Evolutionary conservation across 73 alveolate species (phyloP), one percentile per base, ranked within the genome.

Genomic region (Paramecium bursaria): DNA sequence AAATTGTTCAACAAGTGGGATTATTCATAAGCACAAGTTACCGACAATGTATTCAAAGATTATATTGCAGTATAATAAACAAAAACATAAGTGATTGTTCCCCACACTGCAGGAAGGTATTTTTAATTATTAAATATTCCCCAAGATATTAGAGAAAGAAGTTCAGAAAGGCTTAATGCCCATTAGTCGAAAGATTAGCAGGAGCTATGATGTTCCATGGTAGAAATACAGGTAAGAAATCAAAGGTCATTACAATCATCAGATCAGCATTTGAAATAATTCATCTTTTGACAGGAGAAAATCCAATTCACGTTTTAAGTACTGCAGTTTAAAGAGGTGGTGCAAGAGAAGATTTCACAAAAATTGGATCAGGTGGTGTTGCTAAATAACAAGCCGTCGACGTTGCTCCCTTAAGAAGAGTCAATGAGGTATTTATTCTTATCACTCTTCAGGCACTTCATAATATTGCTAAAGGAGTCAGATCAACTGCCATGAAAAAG

Each of bases 321-420:
- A 96, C 94, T 51, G 99, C 99, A 52, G 95, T 95, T 74, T 75
- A 95, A 92, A 95, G 95, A 74, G 98, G 99, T 27, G 99, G 99
- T 46, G 98, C 99, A 52, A 92, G 99, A 57, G 99, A 97, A 91
- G 99, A 97, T 92, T 95, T 99, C 74, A 97, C 99, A 73, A 95
- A 99, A 76, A 95, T 97, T 48, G 99, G 99, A 14, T 75, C 99
- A 46, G 99, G 99, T 39, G 99, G 99, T 94, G 98, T 95, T 53
- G 99, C 96, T 85, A 95, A 98, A 86, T 94, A 98, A 87, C 97
- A 97, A 91, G 99, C 99, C 21, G 99, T 97, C 82, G 99, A 97
- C 90, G 99, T 97, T 75, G 94, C 99, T 67, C 99, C 99, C 31
- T 86, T 97, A 77, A 95, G 99, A 87, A 97, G 99, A 90, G 99